Evolutionary conservation across 306 rosid species (phyloP), one percentile per base, ranked within the genome.

Genomic region (Hylodesmum podocarpum): DNA sequence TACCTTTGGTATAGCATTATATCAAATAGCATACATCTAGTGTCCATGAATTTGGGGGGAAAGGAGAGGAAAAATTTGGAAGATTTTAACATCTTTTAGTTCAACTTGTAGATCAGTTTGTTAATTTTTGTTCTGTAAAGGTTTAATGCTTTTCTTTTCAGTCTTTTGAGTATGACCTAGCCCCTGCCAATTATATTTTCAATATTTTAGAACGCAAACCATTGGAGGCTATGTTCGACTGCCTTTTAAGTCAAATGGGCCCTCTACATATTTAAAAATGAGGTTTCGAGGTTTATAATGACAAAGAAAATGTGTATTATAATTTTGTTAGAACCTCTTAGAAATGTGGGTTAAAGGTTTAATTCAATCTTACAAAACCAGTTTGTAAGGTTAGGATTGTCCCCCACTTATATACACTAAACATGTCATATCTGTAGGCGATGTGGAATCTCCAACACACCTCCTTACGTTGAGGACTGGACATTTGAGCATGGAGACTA

Each of bases 211-310:
- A 61, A 78, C 65, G 22, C 40, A 70, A 39, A 50, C 37, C 28
- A 11, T 50, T 11, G 1, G 53, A 22, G 50, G 67, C 33, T 40
- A 29, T 70, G 59, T 50, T 68, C 54, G 22, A 39, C 72, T 71
- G 59, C 54, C n/a, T 64, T 29, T 53, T 31, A n/a, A 69, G 82
- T 70, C 59, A 54, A 43, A 67, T 55, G 40, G 41, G 37, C 15
- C 65, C 68, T 58, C 50, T 27, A 16, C 33, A 51, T 68, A 34
- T 65, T 65, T 31, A 59, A 69, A 43, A 78, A 36, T 70, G 57
- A 61, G 72, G 55, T 1, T 0, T 16, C 53, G 7, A 50, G 66
- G 58, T 25, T 13, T 34, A 16, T 62, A 27, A 14, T 57, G 14
- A 34, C 22, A 33, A 46, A 63, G 64, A 62, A 39, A 57, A 6